Conservation (phyloP, 2,329 filamentous ascomycete species). For the Paecilomyces sp. region DNA sequence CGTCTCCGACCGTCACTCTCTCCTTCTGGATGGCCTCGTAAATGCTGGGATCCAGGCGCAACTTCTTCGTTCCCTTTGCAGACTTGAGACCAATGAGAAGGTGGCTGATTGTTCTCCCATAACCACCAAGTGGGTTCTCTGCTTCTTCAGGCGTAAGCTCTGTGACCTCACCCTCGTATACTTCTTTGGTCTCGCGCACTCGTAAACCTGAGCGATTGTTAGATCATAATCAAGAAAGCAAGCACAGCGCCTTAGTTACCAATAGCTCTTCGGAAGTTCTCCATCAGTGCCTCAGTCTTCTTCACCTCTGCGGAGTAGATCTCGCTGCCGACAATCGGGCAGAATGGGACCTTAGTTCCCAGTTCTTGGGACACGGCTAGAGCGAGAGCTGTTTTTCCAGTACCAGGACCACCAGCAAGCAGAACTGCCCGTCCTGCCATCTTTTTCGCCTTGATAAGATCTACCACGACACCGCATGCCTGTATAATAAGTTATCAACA, state of each 20-base stretch:
- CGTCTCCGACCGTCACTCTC: conserved; percentile 88
- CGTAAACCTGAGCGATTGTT: conserved; percentile 54
- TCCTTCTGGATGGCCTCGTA: conserved; percentile 99
- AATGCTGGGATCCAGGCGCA: conserved; percentile 92
- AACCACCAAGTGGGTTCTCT: conserved; percentile 93
- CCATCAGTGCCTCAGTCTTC: conserved; percentile 98
- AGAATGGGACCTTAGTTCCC: conserved; percentile 96
- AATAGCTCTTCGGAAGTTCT: conserved; percentile 96
- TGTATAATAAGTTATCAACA: conserved; percentile 28
- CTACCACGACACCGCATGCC: conserved; percentile 94
- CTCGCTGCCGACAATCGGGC: conserved; percentile 95
- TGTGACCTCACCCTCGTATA: conserved; percentile 97
- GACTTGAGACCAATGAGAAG: conserved; percentile 92
- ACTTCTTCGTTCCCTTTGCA: conserved; percentile 94
- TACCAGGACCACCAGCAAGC: conserved; percentile 88
- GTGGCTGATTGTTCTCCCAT: conserved; percentile 95
- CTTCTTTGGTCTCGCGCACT: conserved; percentile 97
- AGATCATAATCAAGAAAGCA: conserved; percentile 4
- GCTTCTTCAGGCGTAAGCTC: conserved; percentile 96
- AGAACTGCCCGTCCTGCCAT: conserved; percentile 94
- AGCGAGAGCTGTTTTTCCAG: conserved; percentile 93
- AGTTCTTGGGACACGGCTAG: conserved; percentile 94
- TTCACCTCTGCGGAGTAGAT: conserved; percentile 98
- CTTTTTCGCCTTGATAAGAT: conserved; percentile 91
- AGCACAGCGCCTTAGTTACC: conserved; percentile 43